A percentile compares a stretch with the other conserved stretches of the same genome.
These are phyloP conservation scores for Cercospora sp. DNA, from an alignment of 2,329 filamentous ascomycete species.

Conservation along the genomic window DNA sequence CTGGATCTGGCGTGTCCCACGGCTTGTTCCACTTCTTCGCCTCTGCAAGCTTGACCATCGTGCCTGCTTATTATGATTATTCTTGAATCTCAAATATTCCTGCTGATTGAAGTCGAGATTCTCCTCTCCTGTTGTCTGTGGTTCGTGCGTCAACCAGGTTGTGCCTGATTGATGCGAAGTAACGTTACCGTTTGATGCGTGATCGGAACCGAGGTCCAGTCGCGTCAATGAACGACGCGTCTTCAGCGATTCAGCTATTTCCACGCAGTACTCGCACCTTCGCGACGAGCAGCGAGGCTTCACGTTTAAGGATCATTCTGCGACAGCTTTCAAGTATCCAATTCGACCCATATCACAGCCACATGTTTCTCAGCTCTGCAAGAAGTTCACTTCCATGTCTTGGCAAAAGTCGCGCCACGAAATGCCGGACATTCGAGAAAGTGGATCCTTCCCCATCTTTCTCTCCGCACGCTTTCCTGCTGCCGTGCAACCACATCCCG, in stretches of 20 bases:
- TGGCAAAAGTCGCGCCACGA: not conserved
- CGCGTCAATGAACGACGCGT: constrained; percentile 6
- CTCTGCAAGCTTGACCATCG: constrained; percentile 24
- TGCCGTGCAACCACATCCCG: constrained; percentile 1
- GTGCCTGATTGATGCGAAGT: not conserved
- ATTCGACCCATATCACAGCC: not conserved
- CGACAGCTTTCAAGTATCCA: not conserved
- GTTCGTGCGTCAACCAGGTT: not conserved
- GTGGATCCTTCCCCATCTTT: constrained; percentile 8
- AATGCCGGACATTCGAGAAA: not conserved
- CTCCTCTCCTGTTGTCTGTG: not conserved
- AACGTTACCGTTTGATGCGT: not conserved
- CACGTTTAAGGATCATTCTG: not conserved
- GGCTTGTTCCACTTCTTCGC: constrained; percentile 23
- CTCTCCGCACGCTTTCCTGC: constrained; percentile 7
- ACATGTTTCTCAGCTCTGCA: not conserved
- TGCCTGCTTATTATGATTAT: not conserved
- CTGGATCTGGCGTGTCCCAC: constrained; percentile 41
- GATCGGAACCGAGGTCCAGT: constrained; percentile 7
- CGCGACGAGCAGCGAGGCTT: not conserved
- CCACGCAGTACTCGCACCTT: not conserved
- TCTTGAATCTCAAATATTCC: not conserved
- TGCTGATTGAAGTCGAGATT: not conserved
- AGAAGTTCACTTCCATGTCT: not conserved
- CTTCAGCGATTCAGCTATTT: not conserved